Evolutionary conservation across 108 stramenopile species (phyloP), one percentile per base, ranked within the genome.

Genomic region (Hondaea fermentalgiana): DNA sequence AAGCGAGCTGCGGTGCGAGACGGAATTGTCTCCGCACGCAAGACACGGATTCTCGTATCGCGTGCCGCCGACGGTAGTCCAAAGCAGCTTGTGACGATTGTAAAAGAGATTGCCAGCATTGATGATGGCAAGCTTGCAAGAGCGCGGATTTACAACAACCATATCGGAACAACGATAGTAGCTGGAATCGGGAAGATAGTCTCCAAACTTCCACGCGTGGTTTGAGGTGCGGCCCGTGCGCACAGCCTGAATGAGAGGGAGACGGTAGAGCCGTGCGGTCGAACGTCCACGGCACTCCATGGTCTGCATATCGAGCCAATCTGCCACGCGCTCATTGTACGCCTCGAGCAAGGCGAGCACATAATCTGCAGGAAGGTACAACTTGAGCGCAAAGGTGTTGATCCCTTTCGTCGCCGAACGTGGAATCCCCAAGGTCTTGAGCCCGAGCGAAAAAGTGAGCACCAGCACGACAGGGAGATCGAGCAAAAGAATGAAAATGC

Each of bases 211-310:
- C 47, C 44, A 83, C 23, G 72, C 21, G 49, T 83, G 72, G 49
- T 83, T 83, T 5, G 72, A 83, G 23, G 72, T 19, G 72, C 72
- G 72, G 25, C 72, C 72, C 44, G 72, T 83, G 44, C 72, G 72
- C 44, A 83, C 72, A 5, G 44, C n/a, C 49, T 51, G 72, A 21
- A 51, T 83, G 47, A 83, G 44, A 5, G 72, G 72, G 25, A 83
- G 10, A 8, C 72, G 44, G 49, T 83, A 83, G 14, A 83, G 72
- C 10, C 72, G 44, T 0, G 72, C 72, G 10, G 47, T 51, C 21
- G 72, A 51, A 23, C 72, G 72, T 21, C 42, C 72, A 5, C 72
- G 72, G 49, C 72, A 83, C 21, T 83, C 72, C 17, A 83, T 45
- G 17, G 8, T 51, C 47, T 51, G 23, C 44, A 83, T n/a, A 5